Evolutionary conservation across 331 rosid genomes (phyloP), one percentile per base, ranked within the genome.

Genomic region (Rhamnella rubrinervis): DNA sequence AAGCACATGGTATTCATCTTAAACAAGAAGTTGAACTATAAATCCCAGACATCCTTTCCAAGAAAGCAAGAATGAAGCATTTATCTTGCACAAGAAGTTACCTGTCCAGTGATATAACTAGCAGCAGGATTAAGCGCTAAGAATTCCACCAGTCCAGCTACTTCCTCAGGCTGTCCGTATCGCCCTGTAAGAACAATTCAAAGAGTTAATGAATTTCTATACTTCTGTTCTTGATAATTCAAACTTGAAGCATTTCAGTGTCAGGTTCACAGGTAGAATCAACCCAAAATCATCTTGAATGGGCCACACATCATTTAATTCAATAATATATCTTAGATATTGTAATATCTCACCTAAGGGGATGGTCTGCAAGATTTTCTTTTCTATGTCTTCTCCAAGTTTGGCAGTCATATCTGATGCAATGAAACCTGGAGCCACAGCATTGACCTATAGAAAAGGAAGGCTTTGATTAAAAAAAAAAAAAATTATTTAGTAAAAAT

Each of bases 401-500:
- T 80, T 71, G 60, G 84, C 80, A 59, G 84, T 80, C 84, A 80
- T 80, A 66, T 80, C 84, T 41, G 84, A 80, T 40, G 84, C 72
- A 37, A 71, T 80, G 20, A 80, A 71, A 44, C 82, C 82, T n/a
- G 85, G 73, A 50, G 82, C 74, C 11, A 75, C 69, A 47, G 77
- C 83, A 69, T 81, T 82, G 64, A 78, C 73, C 83, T 78, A 51
- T 19, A 23, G 35, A 59, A 41, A 61, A 49, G 35, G 8, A 57
- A 53, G 39, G 20, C 14, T 38, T 2, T 12, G n/a, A n/a, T n/a
- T 16, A 18, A 19, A 55, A 1, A 51, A 66, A 51, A 66, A 8
- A 6, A 3, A 16, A 2, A 51, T 16, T 38, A 52, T 3, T 44
- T 0, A 28, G 49, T 28, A 13, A 50, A 28, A 66, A 6, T 17